Evolutionary conservation across 1,284 basidiomycete species (phyloP), one percentile per base, ranked within the genome.

Genomic region (Anthracocystis walkeri): DNA sequence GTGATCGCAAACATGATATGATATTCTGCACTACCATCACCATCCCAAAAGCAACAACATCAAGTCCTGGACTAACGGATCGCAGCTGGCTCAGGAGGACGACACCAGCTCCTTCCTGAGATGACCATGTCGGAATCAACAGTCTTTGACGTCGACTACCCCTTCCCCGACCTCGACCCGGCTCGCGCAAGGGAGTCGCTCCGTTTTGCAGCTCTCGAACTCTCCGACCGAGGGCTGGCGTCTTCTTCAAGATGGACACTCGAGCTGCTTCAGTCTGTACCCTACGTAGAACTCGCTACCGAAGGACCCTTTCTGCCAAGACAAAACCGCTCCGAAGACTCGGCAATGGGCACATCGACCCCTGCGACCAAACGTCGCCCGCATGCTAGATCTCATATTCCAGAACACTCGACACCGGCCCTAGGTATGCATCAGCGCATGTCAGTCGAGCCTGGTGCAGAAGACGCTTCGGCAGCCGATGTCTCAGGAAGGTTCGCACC

Each of bases 391-490:
- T 44, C 62, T 2, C 56, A 50, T 54, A 76, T 80, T 27, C 82
- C 82, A 14, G 77, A 73, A 31, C 82, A 83, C 58, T 83, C 82
- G 16, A 83, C 82, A 33, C 82, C 82, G 5, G 82, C 82, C 10
- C 46, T 83, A 3, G 77, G 77, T 14, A 52, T 76, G 52, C 71
- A 77, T 27, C 69, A 67, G 55, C 58, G 65, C 27, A 69, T 62
- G 66, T 69, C 72, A 16, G 56, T 64, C 23, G 63, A 72, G 25
- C 56, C 70, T n/a, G 53, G 70, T 21, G n/a, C 58, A 23, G 65
- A 74, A 14, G 68, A 63, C 29, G 54, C 46, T 3, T 66, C 62
- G 7, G 44, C 57, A 20, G 44, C 51, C 18, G 74, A 73, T 12
- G 51, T 41, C 12, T 69, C 65, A 29, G 77, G 66, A 20, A 61